Evolutionary conservation across 495 filamentous ascomycete genomes (phyloP).

Genomic region (Hypomontagnella submonticulosa): DNA sequence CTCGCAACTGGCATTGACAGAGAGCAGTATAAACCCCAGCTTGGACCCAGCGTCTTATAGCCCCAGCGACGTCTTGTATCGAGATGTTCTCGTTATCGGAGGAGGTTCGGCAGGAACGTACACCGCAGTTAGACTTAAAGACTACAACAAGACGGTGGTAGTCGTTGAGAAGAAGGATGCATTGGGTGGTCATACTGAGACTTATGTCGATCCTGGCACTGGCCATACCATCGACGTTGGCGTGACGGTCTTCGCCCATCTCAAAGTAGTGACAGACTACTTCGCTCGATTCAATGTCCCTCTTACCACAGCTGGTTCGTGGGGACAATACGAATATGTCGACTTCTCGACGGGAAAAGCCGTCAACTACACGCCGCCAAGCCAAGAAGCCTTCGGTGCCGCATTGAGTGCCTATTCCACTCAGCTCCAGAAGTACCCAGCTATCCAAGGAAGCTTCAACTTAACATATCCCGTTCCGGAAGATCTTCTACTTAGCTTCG

Average conservation of each 20-base stretch:
- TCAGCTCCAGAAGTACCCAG: slow-evolving; percentile 41
- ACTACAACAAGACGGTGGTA: slow-evolving; percentile 52
- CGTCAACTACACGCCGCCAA: slow-evolving; percentile 12
- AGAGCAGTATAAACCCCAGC: too few relatives aligned
- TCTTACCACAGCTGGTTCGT: not conserved
- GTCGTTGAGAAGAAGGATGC: slow-evolving; percentile 56
- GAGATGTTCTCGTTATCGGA: slow-evolving; percentile 4
- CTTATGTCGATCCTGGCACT: slow-evolving; percentile 40
- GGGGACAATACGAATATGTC: not conserved
- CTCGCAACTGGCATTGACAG: too few relatives aligned
- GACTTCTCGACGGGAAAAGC: slow-evolving; percentile 25
- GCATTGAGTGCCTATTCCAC: slow-evolving; percentile 40
- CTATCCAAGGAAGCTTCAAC: slow-evolving; percentile 49
- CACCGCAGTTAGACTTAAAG: slow-evolving; percentile 8
- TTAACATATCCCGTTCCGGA: slow-evolving; percentile 46
- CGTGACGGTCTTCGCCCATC: slow-evolving; percentile 2
- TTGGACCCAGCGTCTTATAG: too few relatives aligned
- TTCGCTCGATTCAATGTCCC: slow-evolving; percentile 55
- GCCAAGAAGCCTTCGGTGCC: slow-evolving; percentile 5
- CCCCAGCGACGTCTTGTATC: not conserved
- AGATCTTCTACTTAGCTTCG: slow-evolving; percentile 49
- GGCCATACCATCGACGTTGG: slow-evolving; percentile 4
- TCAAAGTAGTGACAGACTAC: slow-evolving; percentile 52
- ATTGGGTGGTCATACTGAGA: slow-evolving; percentile 63
- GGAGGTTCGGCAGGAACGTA: not conserved